These are phyloP conservation scores for Pseudopediastrum boryanum DNA, from an alignment of 139 green algal genomes.

Conservation along the genomic window DNA sequence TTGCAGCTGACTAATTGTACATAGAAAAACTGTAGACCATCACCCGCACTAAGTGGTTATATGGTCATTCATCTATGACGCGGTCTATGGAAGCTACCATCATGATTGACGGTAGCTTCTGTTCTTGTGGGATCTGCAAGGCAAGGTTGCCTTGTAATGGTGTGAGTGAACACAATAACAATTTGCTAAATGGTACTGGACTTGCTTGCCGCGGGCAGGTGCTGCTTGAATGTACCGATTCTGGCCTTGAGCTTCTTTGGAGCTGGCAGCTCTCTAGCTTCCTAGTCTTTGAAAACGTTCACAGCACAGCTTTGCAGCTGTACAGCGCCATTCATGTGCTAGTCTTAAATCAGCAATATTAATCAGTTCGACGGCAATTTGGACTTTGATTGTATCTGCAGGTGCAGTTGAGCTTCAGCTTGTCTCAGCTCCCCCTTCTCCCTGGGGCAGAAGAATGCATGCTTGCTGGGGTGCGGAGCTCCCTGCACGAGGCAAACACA, in stretches of 20 bases:
- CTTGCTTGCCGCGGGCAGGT: neutral
- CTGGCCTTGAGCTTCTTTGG: neutral
- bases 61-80: neutral
- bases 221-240: neutral
- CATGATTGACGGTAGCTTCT: neutral
- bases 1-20: neutral
- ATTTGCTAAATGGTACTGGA: neutral
- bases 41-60: neutral
- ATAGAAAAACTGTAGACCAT: neutral
- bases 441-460: conserved; percentile 58
- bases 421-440: conserved; percentile 63
- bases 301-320: neutral
- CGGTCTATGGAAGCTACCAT: neutral
- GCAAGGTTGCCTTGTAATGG: neutral
- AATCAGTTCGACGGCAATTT: too few species aligned
- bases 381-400: neutral
- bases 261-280: neutral
- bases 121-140: neutral
- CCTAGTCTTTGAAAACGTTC: neutral
- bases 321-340: neutral
- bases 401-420: conserved; percentile 39
- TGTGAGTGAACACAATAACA: neutral
- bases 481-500: conserved; percentile 68
- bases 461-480: conserved; percentile 55
- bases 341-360: too few species aligned